Base-by-base conservation (phyloP, 2,329 filamentous ascomycete genomes). In the Colletotrichum salicis region DNA sequence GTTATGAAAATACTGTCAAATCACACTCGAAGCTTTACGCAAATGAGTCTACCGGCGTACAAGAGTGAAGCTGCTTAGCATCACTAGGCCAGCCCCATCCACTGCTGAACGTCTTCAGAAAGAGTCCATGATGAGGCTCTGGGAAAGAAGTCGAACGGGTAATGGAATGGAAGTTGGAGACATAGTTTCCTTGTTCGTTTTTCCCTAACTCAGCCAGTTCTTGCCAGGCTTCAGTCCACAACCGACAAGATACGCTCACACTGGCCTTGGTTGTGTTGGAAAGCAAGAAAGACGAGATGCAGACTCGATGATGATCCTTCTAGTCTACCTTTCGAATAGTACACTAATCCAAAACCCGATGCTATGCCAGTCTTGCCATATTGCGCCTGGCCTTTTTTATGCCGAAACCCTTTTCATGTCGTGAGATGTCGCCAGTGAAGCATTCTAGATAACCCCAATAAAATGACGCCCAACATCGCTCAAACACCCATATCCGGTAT, bases 381-480 rank as follows among this genome's bases (percentile, higher is more conserved):
- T 22, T 71, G 45, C 64, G 64, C 64, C 64, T 7, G 29, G 31
- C 31, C 35, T 41, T 54, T 35, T 10, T 48, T 8, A 54, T 52
- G 33, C 27, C 48, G 12, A 31, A 69, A 24, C 37, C 8, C 33
- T 52, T 37, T 67, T 52, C 22, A 52, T 58, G 11, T 22, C 52
- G 52, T 51, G 65, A 51, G 48, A 64, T 70, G 66, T 55, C 33
- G 58, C 54, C 58, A 35, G 54, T 51, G 55, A 24, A 59, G 55
- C 60, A 60, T 48, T 60, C 35, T 64, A 72, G 54, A 60, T 59
- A 56, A 63, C 45, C 65, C 65, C 29, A 12, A 52, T 60, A 59
- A 24, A 69, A 71, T 45, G 35, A 72, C 66, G 61, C 70, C 70
- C 19, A 64, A 68, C 37, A 57, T 55, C 70, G 70, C 66, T 70